Evolutionary conservation across 1,284 basidiomycete genomes (phyloP), one percentile per base, ranked within the genome.

Genomic region (Blastosporella zonata): DNA sequence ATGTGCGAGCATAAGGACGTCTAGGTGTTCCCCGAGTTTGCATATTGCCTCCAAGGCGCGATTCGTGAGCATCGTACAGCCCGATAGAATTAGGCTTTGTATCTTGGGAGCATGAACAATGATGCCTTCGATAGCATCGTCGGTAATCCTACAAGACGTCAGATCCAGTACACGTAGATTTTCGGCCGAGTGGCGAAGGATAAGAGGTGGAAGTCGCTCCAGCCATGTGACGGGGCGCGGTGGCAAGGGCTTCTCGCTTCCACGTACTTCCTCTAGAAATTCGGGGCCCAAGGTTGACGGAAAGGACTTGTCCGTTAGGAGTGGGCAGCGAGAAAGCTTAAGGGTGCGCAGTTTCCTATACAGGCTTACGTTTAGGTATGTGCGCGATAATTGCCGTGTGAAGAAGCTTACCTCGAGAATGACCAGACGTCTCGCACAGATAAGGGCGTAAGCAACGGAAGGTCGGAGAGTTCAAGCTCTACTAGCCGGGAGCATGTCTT

Each of bases 401-500:
- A 37, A 47, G 47, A 37, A 43, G 49, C 68, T 56, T 44, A 74
- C 75, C 73, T 73, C 22, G 82, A 82, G 64, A 82, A 85, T 15
- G 82, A 78, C 84, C 93, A 95, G n/a, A 97, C 74, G 59, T 92
- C 85, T 49, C 89, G 79, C 13, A 89, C 75, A 1, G 88, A 78
- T 21, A 77, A 63, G 25, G 91, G 80, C 9, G 87, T 84, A 52
- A 97, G 66, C 31, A 84, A 71, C n/a, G 83, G 78, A 46, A 91
- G 82, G 55, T 81, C 75, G 55, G 82, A 83, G 7, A 96, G 68
- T 62, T 97, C 93, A 53, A 95, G 75, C 66, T 96, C 93, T 47
- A 89, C 72, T 12, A 97, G 77, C 45, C 82, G 78, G 1, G 89
- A 83, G 61, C 92, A 93, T 13, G 81, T 74, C 46, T 81, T 82